Evolutionary conservation across 2,329 filamentous ascomycete species (phyloP).

Genomic region (Colletotrichum costaricense): DNA sequence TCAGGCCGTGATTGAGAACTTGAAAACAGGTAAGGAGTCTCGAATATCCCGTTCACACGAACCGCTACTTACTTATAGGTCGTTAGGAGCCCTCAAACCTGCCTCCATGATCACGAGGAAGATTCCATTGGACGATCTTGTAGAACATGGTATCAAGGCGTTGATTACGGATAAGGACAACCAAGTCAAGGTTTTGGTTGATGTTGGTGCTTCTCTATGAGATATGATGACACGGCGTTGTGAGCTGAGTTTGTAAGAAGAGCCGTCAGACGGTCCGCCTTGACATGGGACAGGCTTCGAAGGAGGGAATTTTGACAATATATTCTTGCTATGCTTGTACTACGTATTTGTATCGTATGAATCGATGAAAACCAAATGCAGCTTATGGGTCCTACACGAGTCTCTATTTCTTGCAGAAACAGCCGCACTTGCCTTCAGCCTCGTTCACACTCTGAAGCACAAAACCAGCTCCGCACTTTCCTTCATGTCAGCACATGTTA

Average conservation of each 20-base stretch:
- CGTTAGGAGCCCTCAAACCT: constrained; percentile 50
- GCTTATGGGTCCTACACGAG: neutral
- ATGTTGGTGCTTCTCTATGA: constrained; percentile 24
- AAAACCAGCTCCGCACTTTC: no score
- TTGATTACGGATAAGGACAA: constrained; percentile 65
- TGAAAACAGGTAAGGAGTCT: constrained; percentile 35
- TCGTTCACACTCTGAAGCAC: no score
- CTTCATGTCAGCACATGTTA: no score
- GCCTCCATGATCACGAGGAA: constrained; percentile 65
- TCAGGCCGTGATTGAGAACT: constrained; percentile 40
- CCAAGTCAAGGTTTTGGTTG: constrained; percentile 67
- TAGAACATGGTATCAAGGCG: constrained; percentile 62
- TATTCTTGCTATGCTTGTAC: neutral
- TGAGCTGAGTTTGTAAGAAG: neutral
- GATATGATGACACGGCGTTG: neutral
- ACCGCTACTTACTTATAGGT: neutral
- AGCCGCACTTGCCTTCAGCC: no score
- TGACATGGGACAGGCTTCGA: neutral
- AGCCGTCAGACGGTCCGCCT: neutral
- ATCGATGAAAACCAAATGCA: neutral
- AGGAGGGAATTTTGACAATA: neutral
- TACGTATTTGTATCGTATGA: neutral
- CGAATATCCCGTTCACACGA: accelerated
- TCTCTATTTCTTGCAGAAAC: neutral
- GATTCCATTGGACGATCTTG: constrained; percentile 60